phyloP scores from a whole-genome alignment of 2,329 filamentous ascomycete genomes.

The Achaetomium macrosporum region DNA sequence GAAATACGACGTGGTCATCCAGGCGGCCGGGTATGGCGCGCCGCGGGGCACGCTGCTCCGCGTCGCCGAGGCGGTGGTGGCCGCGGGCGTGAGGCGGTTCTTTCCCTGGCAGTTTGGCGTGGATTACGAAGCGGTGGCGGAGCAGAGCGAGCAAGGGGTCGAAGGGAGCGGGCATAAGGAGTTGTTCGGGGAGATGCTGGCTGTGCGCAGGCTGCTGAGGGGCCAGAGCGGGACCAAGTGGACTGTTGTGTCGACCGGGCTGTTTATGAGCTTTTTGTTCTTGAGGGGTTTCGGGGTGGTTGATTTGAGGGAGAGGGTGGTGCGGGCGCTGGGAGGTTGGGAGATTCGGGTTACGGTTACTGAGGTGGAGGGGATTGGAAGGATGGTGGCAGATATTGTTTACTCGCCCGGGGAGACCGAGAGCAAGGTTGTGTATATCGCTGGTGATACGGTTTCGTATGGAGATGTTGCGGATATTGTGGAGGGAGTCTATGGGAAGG shows the following conservation, averaged over 20 bases:
- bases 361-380: conserved; percentile 57
- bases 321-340: conserved; percentile 56
- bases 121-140: conserved; percentile 61
- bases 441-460: conserved; percentile 59
- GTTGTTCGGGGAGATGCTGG: conserved; percentile 62
- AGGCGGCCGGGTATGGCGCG: conserved; percentile 55
- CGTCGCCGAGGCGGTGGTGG: conserved; percentile 49
- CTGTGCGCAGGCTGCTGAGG: conserved; percentile 49
- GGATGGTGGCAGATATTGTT: conserved; percentile 51
- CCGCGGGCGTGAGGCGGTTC: conserved; percentile 45
- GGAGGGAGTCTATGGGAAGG: conserved; percentile 36
- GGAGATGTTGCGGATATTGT: conserved; percentile 46
- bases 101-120: conserved; percentile 72
- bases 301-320: conserved; percentile 35
- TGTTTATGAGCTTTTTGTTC: conserved; percentile 68
- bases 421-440: conserved; percentile 49
- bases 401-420: conserved; percentile 33
- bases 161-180: conserved; percentile 51
- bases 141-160: conserved; percentile 49
- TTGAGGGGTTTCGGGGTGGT: conserved; percentile 58
- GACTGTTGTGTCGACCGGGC: conserved; percentile 61
- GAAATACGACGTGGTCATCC: conserved; percentile 49
- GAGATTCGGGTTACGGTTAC: conserved; percentile 58
- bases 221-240: conserved; percentile 46
- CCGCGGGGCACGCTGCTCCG: conserved; percentile 52